Conservation (phyloP, 257 asterid species). For the Jaltomata sinuosa region DNA sequence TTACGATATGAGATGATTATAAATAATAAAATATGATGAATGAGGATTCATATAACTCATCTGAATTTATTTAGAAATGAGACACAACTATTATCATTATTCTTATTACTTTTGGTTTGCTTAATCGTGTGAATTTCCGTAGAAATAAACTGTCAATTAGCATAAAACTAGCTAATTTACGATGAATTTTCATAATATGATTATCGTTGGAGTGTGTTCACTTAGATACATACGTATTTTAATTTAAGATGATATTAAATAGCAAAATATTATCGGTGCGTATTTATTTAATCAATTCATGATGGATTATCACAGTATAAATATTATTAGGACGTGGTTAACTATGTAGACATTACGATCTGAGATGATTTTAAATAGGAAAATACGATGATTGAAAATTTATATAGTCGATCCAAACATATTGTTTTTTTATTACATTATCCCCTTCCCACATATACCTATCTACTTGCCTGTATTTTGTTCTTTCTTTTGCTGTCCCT, state of each 20-base stretch:
- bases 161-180: too few species aligned
- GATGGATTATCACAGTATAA: background rate
- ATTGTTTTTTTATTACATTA: too few species aligned
- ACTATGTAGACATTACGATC: background rate
- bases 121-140: too few species aligned
- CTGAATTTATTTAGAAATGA: background rate
- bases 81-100: background rate
- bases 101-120: background rate
- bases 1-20: background rate
- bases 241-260: too few species aligned
- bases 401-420: background rate
- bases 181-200: background rate
- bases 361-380: background rate
- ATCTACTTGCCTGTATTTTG: background rate
- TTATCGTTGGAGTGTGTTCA: background rate
- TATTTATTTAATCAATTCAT: background rate
- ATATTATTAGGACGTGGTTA: background rate
- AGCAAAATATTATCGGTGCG: too few species aligned
- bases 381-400: background rate
- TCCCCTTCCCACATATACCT: background rate
- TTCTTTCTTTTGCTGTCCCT: too few species aligned
- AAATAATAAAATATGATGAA: background rate
- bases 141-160: too few species aligned
- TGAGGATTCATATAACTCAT: too few species aligned
- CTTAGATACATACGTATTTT: background rate